These are phyloP conservation scores for Aspergillus cavernicola DNA, from an alignment of 495 filamentous ascomycete genomes.

Conservation along the genomic window DNA sequence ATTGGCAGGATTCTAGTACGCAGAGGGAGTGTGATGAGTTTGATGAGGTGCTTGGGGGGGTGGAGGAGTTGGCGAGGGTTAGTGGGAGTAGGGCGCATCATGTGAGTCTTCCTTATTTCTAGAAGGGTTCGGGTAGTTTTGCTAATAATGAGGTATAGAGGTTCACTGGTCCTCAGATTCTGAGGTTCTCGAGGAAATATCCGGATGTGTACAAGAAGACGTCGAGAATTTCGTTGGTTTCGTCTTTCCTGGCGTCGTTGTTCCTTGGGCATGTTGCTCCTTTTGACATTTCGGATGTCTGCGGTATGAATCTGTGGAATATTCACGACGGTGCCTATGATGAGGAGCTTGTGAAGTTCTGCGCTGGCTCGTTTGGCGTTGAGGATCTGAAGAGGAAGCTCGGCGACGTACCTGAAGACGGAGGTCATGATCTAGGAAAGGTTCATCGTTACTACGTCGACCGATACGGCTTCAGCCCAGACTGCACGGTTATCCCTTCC, in stretches of 20 bases:
- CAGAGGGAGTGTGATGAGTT: slow-evolving; percentile 88
- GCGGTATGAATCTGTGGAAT: slow-evolving; percentile 96
- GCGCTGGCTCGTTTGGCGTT: slow-evolving; percentile 66
- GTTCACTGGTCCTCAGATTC: slow-evolving; percentile 96
- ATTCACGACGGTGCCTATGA: slow-evolving; percentile 71
- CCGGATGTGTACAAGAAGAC: slow-evolving; percentile 78
- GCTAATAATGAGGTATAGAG: slow-evolving; percentile 52
- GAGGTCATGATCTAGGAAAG: slow-evolving; percentile 70
- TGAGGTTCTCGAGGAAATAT: slow-evolving; percentile 75
- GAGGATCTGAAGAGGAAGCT: slow-evolving; percentile 73
- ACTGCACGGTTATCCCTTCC: slow-evolving; percentile 76
- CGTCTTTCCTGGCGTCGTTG: slow-evolving; percentile 89
- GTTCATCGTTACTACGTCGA: slow-evolving; percentile 72
- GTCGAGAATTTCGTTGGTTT: slow-evolving; percentile 84
- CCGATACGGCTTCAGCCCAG: slow-evolving; percentile 70
- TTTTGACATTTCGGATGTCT: slow-evolving; percentile 91
- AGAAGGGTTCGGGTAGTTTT: slow-evolving; percentile 20
- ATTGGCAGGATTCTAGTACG: slow-evolving; percentile 97
- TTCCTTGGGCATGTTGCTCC: slow-evolving; percentile 83
- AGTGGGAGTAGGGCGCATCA: slow-evolving; percentile 95
- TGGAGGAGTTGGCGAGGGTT: slow-evolving; percentile 63
- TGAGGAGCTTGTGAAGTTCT: slow-evolving; percentile 66
- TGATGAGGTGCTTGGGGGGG: slow-evolving; percentile 63
- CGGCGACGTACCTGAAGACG: slow-evolving; percentile 73
- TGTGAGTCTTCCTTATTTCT: slow-evolving; percentile 49